Percentiles rank a stretch among this genome's conserved stretches.
Evolutionary conservation across 352 stramenopile genomes (phyloP).

Genomic region (Pythium diclinum): DNA sequence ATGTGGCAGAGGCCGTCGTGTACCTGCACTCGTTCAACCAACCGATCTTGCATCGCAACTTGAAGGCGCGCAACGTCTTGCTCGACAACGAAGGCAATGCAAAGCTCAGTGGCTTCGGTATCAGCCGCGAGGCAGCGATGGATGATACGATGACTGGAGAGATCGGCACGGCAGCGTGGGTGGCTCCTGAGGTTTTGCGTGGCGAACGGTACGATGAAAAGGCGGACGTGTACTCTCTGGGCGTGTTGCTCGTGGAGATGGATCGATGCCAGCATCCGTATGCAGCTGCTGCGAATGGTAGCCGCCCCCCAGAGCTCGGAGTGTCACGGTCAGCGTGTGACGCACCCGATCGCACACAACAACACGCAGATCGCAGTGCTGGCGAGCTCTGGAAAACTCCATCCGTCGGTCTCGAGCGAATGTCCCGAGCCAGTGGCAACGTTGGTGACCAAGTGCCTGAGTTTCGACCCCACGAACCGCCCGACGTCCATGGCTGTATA

Average conservation of each 20-base stretch:
- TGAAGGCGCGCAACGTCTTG: constrained; percentile 28
- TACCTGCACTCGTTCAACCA: constrained; percentile 29
- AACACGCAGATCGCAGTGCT: too few relatives aligned
- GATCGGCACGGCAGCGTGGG: constrained; percentile 28
- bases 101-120: constrained; percentile 24
- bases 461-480: too few relatives aligned
- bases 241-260: constrained; percentile 30
- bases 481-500: too few relatives aligned
- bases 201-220: constrained; percentile 30
- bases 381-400: too few relatives aligned
- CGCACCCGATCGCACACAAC: too few relatives aligned
- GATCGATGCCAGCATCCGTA: constrained; percentile 23
- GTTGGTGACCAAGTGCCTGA: too few relatives aligned
- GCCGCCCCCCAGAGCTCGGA: too few relatives aligned
- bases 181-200: constrained; percentile 28
- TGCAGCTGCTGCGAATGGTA: not conserved
- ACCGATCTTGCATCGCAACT: constrained; percentile 28
- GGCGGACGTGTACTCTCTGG: constrained; percentile 35
- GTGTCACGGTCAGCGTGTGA: too few relatives aligned
- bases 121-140: constrained; percentile 16
- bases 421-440: too few relatives aligned
- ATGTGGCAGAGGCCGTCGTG: constrained; percentile 25
- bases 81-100: constrained; percentile 6
- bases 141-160: constrained; percentile 29
- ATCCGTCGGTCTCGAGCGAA: too few relatives aligned